Evolutionary conservation across 768 basidiomycete genomes (phyloP).

Genomic region (Rubroboletus satanas): DNA sequence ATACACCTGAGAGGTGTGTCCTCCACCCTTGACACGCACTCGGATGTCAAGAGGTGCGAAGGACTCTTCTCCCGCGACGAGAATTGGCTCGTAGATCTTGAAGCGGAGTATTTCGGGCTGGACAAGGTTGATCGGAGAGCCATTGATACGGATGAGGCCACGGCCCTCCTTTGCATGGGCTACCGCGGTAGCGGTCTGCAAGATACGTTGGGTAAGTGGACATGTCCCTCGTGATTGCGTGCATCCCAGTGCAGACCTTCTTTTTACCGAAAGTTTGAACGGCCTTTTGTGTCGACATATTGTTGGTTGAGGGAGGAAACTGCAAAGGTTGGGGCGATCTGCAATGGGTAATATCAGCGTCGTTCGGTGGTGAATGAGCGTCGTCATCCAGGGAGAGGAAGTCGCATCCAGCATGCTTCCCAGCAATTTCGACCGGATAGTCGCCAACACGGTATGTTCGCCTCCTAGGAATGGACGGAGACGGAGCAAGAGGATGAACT

Average conservation of each 20-base stretch:
- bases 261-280: slow-evolving; percentile 99
- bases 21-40: slow-evolving; percentile 97
- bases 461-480: neutral
- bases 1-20: slow-evolving; percentile 98
- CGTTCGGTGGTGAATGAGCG: neutral
- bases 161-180: slow-evolving; percentile 95
- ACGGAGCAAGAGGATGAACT: slow-evolving; percentile 25
- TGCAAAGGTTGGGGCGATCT: slow-evolving; percentile 19
- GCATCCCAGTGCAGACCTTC: slow-evolving; percentile 59
- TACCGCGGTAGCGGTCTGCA: slow-evolving; percentile 94
- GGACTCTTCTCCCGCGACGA: slow-evolving; percentile 87
- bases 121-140: slow-evolving; percentile 92
- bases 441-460: neutral
- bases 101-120: slow-evolving; percentile 94
- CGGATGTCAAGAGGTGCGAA: slow-evolving; percentile 91
- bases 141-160: slow-evolving; percentile 95
- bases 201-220: slow-evolving; percentile 1
- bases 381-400: slow-evolving; percentile 36
- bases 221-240: neutral
- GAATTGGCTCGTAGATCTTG: slow-evolving; percentile 97
- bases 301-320: slow-evolving; percentile 31
- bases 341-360: slow-evolving; percentile 18
- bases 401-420: slow-evolving; percentile 39
- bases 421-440: slow-evolving; percentile 20
- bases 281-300: slow-evolving; percentile 79